Conservation (phyloP, 2,329 filamentous ascomycete genomes). For the Neonectria coccinea region DNA sequence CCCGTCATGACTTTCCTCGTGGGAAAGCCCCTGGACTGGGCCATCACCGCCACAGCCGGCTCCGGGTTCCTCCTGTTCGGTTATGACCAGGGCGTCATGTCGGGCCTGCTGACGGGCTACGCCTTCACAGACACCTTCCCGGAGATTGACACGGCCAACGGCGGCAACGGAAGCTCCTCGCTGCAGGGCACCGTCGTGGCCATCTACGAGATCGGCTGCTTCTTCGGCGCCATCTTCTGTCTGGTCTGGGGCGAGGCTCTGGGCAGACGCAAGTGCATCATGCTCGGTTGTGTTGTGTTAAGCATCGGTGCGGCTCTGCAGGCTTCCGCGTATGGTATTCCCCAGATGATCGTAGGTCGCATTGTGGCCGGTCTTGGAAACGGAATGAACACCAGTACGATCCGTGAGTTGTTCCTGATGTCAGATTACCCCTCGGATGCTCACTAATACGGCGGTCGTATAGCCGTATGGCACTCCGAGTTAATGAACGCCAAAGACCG, state of each 20-base stretch:
- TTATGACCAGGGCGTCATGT: slow-evolving; percentile 50
- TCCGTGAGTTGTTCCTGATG: slow-evolving; percentile 44
- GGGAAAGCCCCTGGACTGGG: slow-evolving; percentile 53
- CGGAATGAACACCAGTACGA: slow-evolving; percentile 62
- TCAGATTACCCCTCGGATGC: not conserved
- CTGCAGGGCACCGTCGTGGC: slow-evolving; percentile 59
- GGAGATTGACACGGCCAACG: slow-evolving; percentile 51
- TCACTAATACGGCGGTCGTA: not conserved
- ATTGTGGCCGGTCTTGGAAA: slow-evolving; percentile 60
- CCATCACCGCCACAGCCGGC: slow-evolving; percentile 52
- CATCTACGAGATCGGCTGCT: slow-evolving; percentile 62
- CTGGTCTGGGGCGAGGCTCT: slow-evolving; percentile 57
- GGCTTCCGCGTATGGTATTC: slow-evolving; percentile 53
- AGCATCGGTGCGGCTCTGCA: slow-evolving; percentile 58
- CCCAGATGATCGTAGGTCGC: slow-evolving; percentile 58
- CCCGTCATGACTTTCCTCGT: slow-evolving; percentile 42
- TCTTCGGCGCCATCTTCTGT: slow-evolving; percentile 57
- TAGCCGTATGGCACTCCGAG: slow-evolving; percentile 56
- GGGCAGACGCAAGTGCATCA: slow-evolving; percentile 55
- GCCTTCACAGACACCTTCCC: slow-evolving; percentile 50
- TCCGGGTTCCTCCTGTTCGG: slow-evolving; percentile 53
- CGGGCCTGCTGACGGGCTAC: slow-evolving; percentile 49
- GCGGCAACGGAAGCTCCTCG: slow-evolving; percentile 55
- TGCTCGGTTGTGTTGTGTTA: slow-evolving; percentile 55
- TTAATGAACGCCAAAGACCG: slow-evolving; percentile 55